Evolutionary conservation across 2,329 filamentous ascomycete species (phyloP).

Genomic region (Ilyonectria sp.): DNA sequence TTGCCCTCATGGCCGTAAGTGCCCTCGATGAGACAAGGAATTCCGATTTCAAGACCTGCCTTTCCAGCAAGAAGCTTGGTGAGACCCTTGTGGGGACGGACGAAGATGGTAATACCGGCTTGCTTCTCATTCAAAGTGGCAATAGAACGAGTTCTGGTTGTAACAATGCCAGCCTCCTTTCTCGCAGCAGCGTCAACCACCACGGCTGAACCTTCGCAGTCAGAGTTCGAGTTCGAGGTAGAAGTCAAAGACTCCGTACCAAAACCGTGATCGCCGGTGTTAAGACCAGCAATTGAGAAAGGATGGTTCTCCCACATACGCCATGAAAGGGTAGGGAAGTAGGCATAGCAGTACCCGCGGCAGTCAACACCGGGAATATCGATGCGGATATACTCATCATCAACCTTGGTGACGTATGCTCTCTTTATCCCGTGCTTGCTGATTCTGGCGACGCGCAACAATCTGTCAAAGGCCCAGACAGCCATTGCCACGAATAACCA

Average conservation of each 20-base stretch:
- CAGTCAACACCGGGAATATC: slow-evolving; percentile 47
- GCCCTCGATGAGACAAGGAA: slow-evolving; percentile 49
- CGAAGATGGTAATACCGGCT: slow-evolving; percentile 49
- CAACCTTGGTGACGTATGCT: slow-evolving; percentile 47
- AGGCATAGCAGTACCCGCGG: slow-evolving; percentile 50
- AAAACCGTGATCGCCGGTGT: slow-evolving; percentile 1
- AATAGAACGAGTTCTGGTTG: slow-evolving; percentile 11
- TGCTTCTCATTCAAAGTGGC: slow-evolving; percentile 1
- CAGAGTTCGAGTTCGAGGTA: slow-evolving; percentile 20
- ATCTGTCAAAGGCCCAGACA: slow-evolving; percentile 50
- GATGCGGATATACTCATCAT: slow-evolving; percentile 50
- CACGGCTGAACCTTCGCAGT: slow-evolving; percentile 27
- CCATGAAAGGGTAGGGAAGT: slow-evolving; percentile 52
- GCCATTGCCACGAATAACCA: slow-evolving; percentile 49
- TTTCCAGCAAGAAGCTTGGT: slow-evolving; percentile 41
- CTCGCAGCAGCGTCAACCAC: slow-evolving; percentile 13
- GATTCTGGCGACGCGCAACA: slow-evolving; percentile 43
- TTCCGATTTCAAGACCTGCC: slow-evolving; percentile 27
- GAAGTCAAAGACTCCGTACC: not conserved
- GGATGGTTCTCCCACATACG: slow-evolving; percentile 53
- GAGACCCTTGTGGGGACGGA: slow-evolving; percentile 44
- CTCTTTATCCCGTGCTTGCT: slow-evolving; percentile 45
- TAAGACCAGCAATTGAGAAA: slow-evolving; percentile 49
- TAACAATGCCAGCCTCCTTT: slow-evolving; percentile 35
- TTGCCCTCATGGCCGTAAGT: slow-evolving; percentile 49